phyloP scores from a whole-genome alignment of 306 rosid species.

The Vicia sativa region DNA sequence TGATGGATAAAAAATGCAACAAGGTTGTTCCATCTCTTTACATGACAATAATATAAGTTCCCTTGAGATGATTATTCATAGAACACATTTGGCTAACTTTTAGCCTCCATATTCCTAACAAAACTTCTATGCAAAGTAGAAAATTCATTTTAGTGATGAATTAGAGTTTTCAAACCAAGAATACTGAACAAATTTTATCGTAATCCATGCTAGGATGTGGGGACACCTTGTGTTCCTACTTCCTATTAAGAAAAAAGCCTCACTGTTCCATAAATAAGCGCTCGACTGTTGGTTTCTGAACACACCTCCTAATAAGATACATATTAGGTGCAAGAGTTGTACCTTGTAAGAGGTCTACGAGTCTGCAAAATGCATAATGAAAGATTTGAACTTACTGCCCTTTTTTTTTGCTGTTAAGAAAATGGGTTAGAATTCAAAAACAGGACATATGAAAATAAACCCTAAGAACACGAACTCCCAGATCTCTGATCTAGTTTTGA shows the following conservation, averaged over 20 bases:
- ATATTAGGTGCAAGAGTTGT: slow-evolving; percentile 1
- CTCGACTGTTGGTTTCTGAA: neutral
- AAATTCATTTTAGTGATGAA: too few relatives aligned
- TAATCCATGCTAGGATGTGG: slow-evolving; percentile 2
- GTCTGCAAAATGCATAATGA: neutral
- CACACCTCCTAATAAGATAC: neutral
- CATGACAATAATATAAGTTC: neutral
- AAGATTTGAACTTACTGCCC: neutral
- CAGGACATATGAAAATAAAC: neutral
- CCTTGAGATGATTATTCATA: neutral
- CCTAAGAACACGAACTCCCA: neutral
- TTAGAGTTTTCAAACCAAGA: neutral
- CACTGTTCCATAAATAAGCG: neutral
- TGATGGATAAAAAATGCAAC: neutral
- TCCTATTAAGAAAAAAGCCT: slow-evolving; percentile 5
- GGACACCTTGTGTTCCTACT: slow-evolving; percentile 20
- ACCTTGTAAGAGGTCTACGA: neutral
- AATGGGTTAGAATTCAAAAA: neutral
- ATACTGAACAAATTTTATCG: neutral
- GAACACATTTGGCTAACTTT: slow-evolving; percentile 7
- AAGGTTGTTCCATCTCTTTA: slow-evolving; percentile 1
- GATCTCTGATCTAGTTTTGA: neutral
- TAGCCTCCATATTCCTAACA: slow-evolving; percentile 19
- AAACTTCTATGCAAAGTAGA: neutral
- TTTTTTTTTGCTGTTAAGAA: neutral